Percentiles rank a stretch among this genome's conserved stretches.
phyloP scores from a whole-genome alignment of 2,329 filamentous ascomycete species.

The Ciborinia camelliae region DNA sequence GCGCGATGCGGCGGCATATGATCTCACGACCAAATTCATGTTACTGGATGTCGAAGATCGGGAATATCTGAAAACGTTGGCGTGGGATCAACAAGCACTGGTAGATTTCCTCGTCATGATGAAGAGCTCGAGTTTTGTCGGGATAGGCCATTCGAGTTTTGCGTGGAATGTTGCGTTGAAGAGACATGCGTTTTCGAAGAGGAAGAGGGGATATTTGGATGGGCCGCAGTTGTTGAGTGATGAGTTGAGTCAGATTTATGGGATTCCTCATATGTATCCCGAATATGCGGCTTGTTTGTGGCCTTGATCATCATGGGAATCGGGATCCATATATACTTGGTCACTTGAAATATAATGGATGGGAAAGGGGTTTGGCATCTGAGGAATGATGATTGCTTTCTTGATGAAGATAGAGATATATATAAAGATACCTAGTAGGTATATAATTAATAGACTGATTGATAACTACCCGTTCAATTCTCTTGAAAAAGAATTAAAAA shows the following conservation, averaged over 20 bases:
- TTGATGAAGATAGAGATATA: neutral
- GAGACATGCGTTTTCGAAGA: slow-evolving; percentile 26
- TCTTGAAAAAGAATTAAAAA: too few relatives aligned
- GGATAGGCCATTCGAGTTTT: slow-evolving; percentile 45
- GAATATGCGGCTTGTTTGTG: slow-evolving; percentile 32
- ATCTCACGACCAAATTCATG: slow-evolving; percentile 42
- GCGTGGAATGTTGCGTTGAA: slow-evolving; percentile 45
- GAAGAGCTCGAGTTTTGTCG: slow-evolving; percentile 43
- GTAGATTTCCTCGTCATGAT: slow-evolving; percentile 50
- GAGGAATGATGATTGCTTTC: neutral
- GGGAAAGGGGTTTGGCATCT: neutral
- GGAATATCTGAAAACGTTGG: slow-evolving; percentile 38
- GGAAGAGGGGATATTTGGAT: slow-evolving; percentile 23
- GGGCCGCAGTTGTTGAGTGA: slow-evolving; percentile 30
- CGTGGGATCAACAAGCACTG: slow-evolving; percentile 47
- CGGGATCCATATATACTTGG: too few relatives aligned
- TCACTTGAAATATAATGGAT: too few relatives aligned
- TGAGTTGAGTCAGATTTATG: slow-evolving; percentile 32
- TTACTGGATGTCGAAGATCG: slow-evolving; percentile 40
- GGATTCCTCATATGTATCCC: slow-evolving; percentile 22
- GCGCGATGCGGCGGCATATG: slow-evolving; percentile 37
- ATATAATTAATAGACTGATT: too few relatives aligned
- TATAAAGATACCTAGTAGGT: too few relatives aligned
- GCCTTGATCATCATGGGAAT: too few relatives aligned
- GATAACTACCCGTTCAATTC: too few relatives aligned